Evolutionary conservation across 179 eudicot genomes (phyloP).

Genomic region (Beta lomatogona): DNA sequence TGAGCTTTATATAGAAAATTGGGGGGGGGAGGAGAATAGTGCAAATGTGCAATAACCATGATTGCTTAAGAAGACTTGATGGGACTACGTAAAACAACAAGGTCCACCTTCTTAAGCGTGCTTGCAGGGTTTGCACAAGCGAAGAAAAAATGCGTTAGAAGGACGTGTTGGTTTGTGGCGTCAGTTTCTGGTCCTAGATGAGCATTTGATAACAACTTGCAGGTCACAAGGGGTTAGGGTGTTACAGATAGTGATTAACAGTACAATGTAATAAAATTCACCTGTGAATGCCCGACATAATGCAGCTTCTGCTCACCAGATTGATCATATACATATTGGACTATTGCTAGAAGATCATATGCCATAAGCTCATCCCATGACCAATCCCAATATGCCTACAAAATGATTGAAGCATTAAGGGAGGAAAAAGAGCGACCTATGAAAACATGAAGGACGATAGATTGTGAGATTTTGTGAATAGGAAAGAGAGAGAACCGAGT

Average conservation of each 20-base stretch:
- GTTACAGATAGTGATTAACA: neutral
- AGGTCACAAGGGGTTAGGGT: no score
- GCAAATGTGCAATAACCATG: no score
- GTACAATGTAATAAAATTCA: neutral
- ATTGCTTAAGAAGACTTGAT: no score
- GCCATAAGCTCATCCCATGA: constrained; percentile 70
- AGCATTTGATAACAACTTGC: no score
- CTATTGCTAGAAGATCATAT: constrained; percentile 52
- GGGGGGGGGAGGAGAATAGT: no score
- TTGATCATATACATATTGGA: constrained; percentile 47
- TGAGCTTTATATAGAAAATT: no score
- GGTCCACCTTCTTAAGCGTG: no score
- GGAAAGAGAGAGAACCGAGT: constrained; percentile 40
- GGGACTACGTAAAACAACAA: no score
- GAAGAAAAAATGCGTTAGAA: no score
- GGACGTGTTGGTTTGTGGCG: no score
- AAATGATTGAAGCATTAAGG: constrained; percentile 4
- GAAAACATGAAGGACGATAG: neutral
- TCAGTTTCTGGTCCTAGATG: no score
- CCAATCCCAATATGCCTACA: constrained; percentile 76
- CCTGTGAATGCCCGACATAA: constrained; percentile 79
- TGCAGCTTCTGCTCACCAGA: constrained; percentile 56
- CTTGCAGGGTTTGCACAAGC: no score
- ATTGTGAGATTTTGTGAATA: neutral
- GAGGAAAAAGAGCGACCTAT: neutral